phyloP scores from a whole-genome alignment of 2,329 filamentous ascomycete species.

The Orbilia oligospora region DNA sequence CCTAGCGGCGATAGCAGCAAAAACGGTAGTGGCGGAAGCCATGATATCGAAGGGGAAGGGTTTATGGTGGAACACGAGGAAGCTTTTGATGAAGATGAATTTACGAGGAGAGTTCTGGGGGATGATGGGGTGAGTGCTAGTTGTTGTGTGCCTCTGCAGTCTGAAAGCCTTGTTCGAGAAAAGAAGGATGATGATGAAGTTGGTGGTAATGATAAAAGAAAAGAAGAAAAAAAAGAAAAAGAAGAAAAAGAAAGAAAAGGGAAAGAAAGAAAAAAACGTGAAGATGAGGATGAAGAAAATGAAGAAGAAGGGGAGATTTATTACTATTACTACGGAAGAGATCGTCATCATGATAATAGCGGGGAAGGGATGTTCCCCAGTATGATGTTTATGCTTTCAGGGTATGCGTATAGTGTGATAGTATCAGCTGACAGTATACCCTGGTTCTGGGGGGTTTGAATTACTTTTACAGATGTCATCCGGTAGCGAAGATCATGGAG shows the following conservation, averaged over 20 bases:
- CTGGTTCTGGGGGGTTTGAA: constrained; percentile 31
- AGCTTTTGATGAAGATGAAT: constrained; percentile 57
- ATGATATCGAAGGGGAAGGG: constrained; percentile 59
- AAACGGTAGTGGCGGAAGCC: constrained; percentile 6
- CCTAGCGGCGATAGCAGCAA: neutral
- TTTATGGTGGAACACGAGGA: constrained; percentile 58
- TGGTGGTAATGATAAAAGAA: neutral
- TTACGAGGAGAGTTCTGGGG: constrained; percentile 51
- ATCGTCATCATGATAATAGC: neutral
- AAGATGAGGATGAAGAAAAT: neutral
- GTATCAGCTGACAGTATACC: constrained; percentile 29
- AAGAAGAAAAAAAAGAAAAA: neutral
- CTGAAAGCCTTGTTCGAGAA: constrained; percentile 2
- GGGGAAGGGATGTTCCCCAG: constrained; percentile 24
- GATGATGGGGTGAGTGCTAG: constrained; percentile 54
- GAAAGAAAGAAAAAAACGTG: neutral
- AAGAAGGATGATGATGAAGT: constrained; percentile 10
- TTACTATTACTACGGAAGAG: constrained; percentile 17
- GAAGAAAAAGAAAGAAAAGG: no score
- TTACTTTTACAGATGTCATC: constrained; percentile 49
- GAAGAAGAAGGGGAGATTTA: constrained; percentile 14
- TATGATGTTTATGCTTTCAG: constrained; percentile 29
- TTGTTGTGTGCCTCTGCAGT: constrained; percentile 30
- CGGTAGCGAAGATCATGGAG: constrained; percentile 58
- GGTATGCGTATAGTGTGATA: constrained; percentile 17